Base-by-base conservation (phyloP, 768 basidiomycete genomes). In the Fibroporia radiculosa region DNA sequence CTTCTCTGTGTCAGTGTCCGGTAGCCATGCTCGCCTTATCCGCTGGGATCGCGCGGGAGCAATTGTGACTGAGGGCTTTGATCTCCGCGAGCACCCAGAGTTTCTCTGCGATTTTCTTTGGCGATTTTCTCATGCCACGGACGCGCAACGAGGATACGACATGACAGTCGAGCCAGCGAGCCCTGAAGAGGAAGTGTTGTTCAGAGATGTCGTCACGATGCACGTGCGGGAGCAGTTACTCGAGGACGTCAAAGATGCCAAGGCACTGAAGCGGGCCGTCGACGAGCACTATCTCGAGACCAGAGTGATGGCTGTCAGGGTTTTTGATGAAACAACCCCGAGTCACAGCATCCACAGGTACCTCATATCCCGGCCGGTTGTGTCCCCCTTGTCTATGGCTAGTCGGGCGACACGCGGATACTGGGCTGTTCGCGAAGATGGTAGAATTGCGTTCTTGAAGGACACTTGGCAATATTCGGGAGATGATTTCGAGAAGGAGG, bases 21-120 rank as follows among this genome's bases (percentile, higher is more conserved):
- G 58, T 24, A 45, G 48, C 1, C 42, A 40, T 18, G 62, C 50
- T 7, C 60, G 65, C 2, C 44, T 68, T 27, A 51, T 69, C 16
- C 55, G 59, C 3, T 55, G 57, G 48, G 68, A 69, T 42, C 57
- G 66, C 3, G 48, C 62, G 2, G 68, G 63, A 6, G 53, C 49
- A 0, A 50, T 68, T 12, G 62, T 65, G 4, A 52, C 65, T 0
- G 44, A 48, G 20, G n/a, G 39, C 0, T 64, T 68, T 52, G 45
- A 60, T 35, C 56, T 57, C 23, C 37, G 42, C 4, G 8, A 48
- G 4, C n/a, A 60, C 0, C 50, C 53, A 8, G 28, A 48, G 10
- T 18, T 45, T 0, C 50, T 70, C 1, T 48, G 55, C 8, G 51
- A 60, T 3, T 68, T 66, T 44, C 40, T 68, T 6, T 61, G 57